Percentiles rank a stretch among this genome's conserved stretches.
phyloP scores from a whole-genome alignment of 352 stramenopile species.

The Phytophthora tubulina region DNA sequence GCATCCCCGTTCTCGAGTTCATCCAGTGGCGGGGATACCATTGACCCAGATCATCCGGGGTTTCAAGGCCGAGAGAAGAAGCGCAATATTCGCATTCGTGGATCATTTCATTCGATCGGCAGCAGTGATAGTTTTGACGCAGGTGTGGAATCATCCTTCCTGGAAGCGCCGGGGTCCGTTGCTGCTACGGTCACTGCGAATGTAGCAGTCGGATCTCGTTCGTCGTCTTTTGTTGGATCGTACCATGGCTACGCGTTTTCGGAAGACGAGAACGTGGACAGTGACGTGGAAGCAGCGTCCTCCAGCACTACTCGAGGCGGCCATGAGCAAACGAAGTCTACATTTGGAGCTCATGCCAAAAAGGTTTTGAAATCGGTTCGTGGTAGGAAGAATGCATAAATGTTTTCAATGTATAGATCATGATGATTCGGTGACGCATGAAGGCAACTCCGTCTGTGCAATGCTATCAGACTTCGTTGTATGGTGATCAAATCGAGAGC shows the following conservation, averaged over 20 bases:
- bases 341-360: conserved; percentile 48
- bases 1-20: conserved; percentile 30
- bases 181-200: conserved; percentile 19
- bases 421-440: conserved; percentile 10
- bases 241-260: conserved; percentile 88
- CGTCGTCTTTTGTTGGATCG: conserved; percentile 27
- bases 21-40: conserved; percentile 25
- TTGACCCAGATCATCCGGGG: conserved; percentile 27
- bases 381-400: conserved; percentile 71
- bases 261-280: conserved; percentile 80
- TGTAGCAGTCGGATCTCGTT: conserved; percentile 10
- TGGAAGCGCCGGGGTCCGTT: conserved; percentile 26
- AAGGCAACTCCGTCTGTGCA: conserved; percentile 22
- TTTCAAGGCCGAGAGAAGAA: conserved; percentile 33
- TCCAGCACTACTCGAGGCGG: conserved; percentile 32
- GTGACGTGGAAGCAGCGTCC: conserved; percentile 64
- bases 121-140: conserved; percentile 26
- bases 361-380: conserved; percentile 86
- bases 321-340: conserved; percentile 22
- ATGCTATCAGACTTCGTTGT: conserved; percentile 12
- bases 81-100: conserved; percentile 62
- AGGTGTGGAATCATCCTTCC: conserved; percentile 29
- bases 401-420: conserved; percentile 22
- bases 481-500: not conserved
- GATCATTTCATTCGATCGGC: conserved; percentile 57